These are phyloP conservation scores for Penicillium frequentans DNA, from an alignment of 2,329 filamentous ascomycete genomes.

Conservation along the genomic window DNA sequence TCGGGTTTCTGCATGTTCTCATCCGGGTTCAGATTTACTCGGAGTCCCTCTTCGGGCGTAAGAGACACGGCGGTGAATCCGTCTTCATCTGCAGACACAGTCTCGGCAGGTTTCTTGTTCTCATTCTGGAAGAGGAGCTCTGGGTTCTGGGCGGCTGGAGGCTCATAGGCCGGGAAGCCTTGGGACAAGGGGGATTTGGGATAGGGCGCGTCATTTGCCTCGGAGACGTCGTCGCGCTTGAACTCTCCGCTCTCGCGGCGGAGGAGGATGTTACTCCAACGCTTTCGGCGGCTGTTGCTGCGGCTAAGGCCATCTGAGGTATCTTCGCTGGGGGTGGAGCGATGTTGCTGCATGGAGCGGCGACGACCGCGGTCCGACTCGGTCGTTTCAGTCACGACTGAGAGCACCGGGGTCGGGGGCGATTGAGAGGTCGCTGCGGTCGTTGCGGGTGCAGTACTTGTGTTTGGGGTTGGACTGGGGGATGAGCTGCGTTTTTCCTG, in stretches of 20 bases:
- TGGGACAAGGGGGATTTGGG: constrained; percentile 35
- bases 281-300: constrained; percentile 35
- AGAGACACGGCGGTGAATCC: constrained; percentile 21
- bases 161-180: constrained; percentile 25
- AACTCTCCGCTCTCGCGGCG: constrained; percentile 34
- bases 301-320: constrained; percentile 25
- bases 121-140: neutral
- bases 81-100: constrained; percentile 11
- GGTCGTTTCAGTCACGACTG: constrained; percentile 23
- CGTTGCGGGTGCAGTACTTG: neutral
- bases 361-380: constrained; percentile 33
- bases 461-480: constrained; percentile 1
- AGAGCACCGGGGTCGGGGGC: constrained; percentile 22
- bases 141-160: constrained; percentile 3
- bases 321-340: constrained; percentile 30
- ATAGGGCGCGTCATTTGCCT: constrained; percentile 22
- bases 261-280: constrained; percentile 39
- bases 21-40: constrained; percentile 9
- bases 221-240: constrained; percentile 21
- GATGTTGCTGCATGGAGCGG: constrained; percentile 24
- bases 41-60: constrained; percentile 13
- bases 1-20: neutral
- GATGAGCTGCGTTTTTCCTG: constrained; percentile 38
- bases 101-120: neutral
- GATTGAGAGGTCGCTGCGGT: constrained; percentile 14